Evolutionary conservation across 495 filamentous ascomycete species (phyloP).

Genomic region (Parathielavia appendiculata): DNA sequence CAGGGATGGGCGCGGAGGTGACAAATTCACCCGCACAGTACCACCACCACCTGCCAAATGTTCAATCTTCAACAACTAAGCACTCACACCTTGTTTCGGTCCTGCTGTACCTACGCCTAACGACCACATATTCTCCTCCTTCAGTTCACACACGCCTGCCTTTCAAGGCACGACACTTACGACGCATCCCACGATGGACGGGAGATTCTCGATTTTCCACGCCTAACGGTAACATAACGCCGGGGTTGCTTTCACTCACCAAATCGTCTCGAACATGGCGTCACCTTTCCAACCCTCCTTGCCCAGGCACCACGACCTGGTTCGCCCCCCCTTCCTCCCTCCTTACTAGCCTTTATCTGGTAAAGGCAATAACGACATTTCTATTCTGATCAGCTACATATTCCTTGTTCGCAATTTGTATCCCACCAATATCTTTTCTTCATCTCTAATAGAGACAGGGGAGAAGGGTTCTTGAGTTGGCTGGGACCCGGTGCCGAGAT

Average conservation of each 20-base stretch:
- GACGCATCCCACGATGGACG: slow-evolving; percentile 21
- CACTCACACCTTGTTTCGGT: not conserved
- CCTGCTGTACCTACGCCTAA: too few relatives aligned
- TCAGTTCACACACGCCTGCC: not conserved
- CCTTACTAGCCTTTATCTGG: not conserved
- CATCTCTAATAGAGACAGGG: not conserved
- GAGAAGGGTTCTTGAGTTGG: not conserved
- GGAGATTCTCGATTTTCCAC: not conserved
- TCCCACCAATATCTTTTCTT: not conserved
- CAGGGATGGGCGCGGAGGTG: slow-evolving; percentile 32
- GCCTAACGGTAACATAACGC: slow-evolving; percentile 17
- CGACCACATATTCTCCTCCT: not conserved
- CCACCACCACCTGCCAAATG: not conserved
- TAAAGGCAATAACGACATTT: not conserved
- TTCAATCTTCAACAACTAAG: not conserved
- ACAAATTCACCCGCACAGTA: not conserved
- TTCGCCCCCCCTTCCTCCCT: not conserved
- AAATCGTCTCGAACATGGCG: not conserved
- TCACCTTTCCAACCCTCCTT: not conserved
- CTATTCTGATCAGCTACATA: not conserved
- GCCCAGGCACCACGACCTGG: not conserved
- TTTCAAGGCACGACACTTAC: slow-evolving; percentile 20
- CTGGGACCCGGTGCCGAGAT: not conserved
- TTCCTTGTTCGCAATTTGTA: too few relatives aligned
- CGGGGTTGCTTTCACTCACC: not conserved